Percentiles rank a stretch among this genome's conserved stretches.
These are phyloP conservation scores for Diaporthe sp. DNA, from an alignment of 2,329 filamentous ascomycete genomes.

Conservation along the genomic window DNA sequence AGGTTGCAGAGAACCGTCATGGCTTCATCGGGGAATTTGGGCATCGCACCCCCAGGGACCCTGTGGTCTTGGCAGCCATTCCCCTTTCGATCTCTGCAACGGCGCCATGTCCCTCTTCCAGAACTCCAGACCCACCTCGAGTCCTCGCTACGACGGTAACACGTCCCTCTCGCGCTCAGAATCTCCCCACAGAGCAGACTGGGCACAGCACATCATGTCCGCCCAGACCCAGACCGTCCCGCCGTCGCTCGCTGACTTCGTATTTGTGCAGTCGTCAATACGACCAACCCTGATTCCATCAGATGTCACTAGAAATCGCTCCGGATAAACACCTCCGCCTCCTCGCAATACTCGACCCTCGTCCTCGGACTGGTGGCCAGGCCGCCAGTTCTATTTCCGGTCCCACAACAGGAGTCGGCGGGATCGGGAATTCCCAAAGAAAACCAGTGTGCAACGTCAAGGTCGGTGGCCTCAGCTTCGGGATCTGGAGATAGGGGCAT, in stretches of 20 bases:
- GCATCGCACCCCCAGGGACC: background rate
- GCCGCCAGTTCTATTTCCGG: constrained; percentile 9
- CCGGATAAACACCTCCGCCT: background rate
- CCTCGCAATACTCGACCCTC: background rate
- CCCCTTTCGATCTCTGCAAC: constrained; percentile 31
- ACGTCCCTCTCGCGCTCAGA: background rate
- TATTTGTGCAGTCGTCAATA: constrained; percentile 19
- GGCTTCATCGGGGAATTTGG: constrained; percentile 27
- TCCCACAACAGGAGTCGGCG: background rate
- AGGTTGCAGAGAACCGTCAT: constrained; percentile 5
- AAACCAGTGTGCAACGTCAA: background rate
- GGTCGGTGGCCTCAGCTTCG: background rate
- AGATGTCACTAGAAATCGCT: background rate
- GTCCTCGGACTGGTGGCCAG: background rate
- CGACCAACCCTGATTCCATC: background rate
- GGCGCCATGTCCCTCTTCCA: constrained; percentile 34
- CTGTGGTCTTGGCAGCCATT: constrained; percentile 24
- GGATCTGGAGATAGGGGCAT: constrained; percentile 8
- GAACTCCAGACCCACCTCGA: constrained; percentile 3
- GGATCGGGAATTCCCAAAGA: background rate
- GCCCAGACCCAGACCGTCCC: constrained; percentile 3
- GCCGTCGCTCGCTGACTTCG: constrained; percentile 11
- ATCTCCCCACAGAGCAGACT: background rate
- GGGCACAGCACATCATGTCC: constrained; percentile 8
- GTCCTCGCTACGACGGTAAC: constrained; percentile 5